These are phyloP conservation scores for Penicillium arizonense DNA, from an alignment of 495 filamentous ascomycete species.

Conservation along the genomic window DNA sequence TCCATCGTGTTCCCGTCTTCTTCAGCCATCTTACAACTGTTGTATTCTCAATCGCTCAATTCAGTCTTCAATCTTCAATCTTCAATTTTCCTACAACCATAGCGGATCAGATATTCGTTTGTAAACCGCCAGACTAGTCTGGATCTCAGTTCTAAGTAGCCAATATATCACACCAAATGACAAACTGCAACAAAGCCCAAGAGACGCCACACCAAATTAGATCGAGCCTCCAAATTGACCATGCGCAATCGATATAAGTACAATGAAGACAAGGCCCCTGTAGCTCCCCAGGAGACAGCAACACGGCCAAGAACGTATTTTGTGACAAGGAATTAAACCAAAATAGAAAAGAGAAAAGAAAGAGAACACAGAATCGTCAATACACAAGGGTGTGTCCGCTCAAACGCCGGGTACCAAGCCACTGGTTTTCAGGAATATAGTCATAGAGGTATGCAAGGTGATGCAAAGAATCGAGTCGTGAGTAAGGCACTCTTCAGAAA, in stretches of 20 bases:
- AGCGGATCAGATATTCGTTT: not conserved
- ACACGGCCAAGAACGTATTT: constrained; percentile 20
- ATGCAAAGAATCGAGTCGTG: constrained; percentile 25
- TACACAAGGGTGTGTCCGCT: constrained; percentile 28
- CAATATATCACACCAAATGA: constrained; percentile 8
- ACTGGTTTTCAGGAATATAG: constrained; percentile 23
- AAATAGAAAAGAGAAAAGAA: constrained; percentile 8
- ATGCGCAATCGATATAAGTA: constrained; percentile 34
- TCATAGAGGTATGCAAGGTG: constrained; percentile 27
- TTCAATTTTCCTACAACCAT: not conserved
- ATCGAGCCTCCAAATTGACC: constrained; percentile 11
- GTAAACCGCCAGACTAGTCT: not conserved
- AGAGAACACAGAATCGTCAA: constrained; percentile 22
- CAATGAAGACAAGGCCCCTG: constrained; percentile 25
- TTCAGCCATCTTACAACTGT: constrained; percentile 8
- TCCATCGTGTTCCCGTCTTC: constrained; percentile 14
- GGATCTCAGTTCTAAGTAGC: constrained; percentile 1
- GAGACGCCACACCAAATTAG: constrained; percentile 4
- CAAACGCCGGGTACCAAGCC: constrained; percentile 31
- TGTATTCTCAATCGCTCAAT: constrained; percentile 5
- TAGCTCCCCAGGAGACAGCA: constrained; percentile 13
- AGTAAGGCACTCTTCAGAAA: constrained; percentile 7
- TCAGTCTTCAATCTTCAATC: constrained; percentile 1
- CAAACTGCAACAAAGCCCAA: constrained; percentile 1
- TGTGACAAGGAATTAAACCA: constrained; percentile 9